phyloP scores from a whole-genome alignment of 495 filamentous ascomycete species.

The Trypethelium eluteriae region DNA sequence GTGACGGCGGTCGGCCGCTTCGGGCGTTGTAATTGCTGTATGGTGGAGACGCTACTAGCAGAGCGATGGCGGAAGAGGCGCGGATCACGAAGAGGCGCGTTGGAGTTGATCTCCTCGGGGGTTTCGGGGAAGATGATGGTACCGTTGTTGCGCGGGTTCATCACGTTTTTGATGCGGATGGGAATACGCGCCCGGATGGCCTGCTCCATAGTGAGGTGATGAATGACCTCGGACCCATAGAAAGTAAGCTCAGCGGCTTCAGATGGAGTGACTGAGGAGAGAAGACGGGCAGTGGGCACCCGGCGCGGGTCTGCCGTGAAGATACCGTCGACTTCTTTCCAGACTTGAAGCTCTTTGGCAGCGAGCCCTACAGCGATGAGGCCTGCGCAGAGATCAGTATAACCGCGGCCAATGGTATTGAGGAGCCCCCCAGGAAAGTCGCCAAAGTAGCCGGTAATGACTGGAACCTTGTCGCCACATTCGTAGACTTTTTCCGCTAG shows the following conservation, averaged over 20 bases:
- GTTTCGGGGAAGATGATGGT: constrained; percentile 66
- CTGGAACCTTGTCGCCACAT: constrained; percentile 50
- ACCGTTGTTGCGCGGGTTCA: constrained; percentile 79
- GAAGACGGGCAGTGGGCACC: constrained; percentile 43
- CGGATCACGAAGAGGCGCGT: constrained; percentile 40
- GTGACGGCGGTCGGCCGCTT: constrained; percentile 79
- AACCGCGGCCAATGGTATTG: constrained; percentile 42
- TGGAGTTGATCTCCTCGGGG: constrained; percentile 41
- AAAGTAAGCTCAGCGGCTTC: constrained; percentile 51
- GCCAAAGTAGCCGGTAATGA: constrained; percentile 43
- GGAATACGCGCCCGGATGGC: constrained; percentile 87
- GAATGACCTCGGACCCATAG: constrained; percentile 67
- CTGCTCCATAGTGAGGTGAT: constrained; percentile 97
- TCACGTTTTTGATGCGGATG: constrained; percentile 97
- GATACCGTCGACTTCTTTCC: constrained; percentile 52
- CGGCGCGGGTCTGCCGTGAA: constrained; percentile 51
- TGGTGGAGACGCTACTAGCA: constrained; percentile 19
- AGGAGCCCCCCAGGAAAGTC: constrained; percentile 44
- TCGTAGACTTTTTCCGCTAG: constrained; percentile 60
- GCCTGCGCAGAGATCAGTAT: constrained; percentile 49
- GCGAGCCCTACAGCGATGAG: constrained; percentile 43
- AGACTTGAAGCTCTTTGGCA: constrained; percentile 47
- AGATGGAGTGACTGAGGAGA: constrained; percentile 44
- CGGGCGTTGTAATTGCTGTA: constrained; percentile 17
- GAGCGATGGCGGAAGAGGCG: constrained; percentile 34